Percentiles rank a stretch among this genome's conserved stretches.
Conservation (phyloP, 768 basidiomycete species). For the Pluteus cervinus region DNA sequence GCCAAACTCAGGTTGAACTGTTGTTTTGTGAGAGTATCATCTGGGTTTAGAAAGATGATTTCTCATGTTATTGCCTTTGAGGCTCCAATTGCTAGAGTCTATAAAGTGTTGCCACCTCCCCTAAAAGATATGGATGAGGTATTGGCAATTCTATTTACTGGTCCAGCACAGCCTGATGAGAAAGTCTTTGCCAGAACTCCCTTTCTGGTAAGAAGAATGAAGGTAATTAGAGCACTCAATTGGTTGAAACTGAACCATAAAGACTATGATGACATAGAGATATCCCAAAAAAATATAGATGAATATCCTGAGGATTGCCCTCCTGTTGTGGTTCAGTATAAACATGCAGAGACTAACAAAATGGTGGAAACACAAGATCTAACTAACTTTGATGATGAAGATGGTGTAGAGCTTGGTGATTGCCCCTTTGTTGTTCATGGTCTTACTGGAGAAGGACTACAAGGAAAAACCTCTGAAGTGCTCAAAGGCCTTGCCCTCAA, state of each 20-base stretch:
- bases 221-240: conserved; percentile 15
- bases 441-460: conserved; percentile 14
- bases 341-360: conserved; percentile 5
- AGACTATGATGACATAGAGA: conserved; percentile 17
- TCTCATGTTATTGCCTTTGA: conserved; percentile 21
- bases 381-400: conserved; percentile 16
- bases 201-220: conserved; percentile 15
- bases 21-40: no score
- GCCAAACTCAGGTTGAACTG: no score
- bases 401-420: conserved; percentile 14
- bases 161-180: conserved; percentile 6
- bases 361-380: conserved; percentile 6
- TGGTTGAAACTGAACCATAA: conserved; percentile 22
- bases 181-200: conserved; percentile 14
- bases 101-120: no score
- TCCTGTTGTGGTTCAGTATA: conserved; percentile 12
- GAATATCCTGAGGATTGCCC: conserved; percentile 9
- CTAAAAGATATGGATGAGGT: conserved; percentile 10
- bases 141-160: conserved; percentile 10
- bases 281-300: conserved; percentile 12
- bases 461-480: conserved; percentile 3
- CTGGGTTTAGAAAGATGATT: conserved; percentile 10
- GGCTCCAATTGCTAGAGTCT: conserved; percentile 15
- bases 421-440: conserved; percentile 30
- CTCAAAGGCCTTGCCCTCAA: conserved; percentile 16